Percentiles rank a stretch among this genome's conserved stretches.
Evolutionary conservation across 2,329 filamentous ascomycete species (phyloP).

Genomic region (Cucurbitaria berberidis): DNA sequence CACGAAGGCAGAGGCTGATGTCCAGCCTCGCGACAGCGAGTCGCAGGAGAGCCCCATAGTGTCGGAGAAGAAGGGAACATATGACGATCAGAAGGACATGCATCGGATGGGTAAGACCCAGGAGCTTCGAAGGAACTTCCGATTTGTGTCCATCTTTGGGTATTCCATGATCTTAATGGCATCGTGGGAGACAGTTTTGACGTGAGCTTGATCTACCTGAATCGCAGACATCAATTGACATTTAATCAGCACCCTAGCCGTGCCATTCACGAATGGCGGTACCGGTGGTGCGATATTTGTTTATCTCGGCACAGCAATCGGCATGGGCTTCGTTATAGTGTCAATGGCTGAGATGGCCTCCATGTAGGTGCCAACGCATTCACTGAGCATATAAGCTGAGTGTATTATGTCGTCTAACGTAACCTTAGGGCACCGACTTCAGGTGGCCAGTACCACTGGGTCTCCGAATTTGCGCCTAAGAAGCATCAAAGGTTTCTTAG

Average conservation of each 20-base stretch:
- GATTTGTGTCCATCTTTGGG: conserved; percentile 35
- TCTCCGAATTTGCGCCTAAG: conserved; percentile 34
- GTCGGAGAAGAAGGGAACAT: conserved; percentile 28
- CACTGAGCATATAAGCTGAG: not conserved
- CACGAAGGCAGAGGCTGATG: conserved; percentile 5
- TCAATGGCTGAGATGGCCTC: conserved; percentile 41
- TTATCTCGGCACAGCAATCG: conserved; percentile 29
- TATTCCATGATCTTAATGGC: conserved; percentile 37
- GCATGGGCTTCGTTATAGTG: conserved; percentile 29
- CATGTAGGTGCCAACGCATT: conserved; percentile 19
- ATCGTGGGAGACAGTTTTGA: conserved; percentile 33
- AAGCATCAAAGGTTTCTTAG: conserved; percentile 32
- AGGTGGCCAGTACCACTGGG: conserved; percentile 41
- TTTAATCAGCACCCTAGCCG: conserved; percentile 18
- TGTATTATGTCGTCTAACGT: conserved; percentile 5
- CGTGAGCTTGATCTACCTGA: conserved; percentile 9
- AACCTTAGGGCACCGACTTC: conserved; percentile 29
- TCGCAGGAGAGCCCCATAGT: conserved; percentile 12
- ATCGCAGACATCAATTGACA: not conserved
- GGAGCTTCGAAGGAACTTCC: conserved; percentile 34
- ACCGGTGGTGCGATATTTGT: conserved; percentile 33
- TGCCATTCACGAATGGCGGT: conserved; percentile 35
- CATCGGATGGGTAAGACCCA: conserved; percentile 37
- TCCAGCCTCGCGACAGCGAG: conserved; percentile 12
- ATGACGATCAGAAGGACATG: conserved; percentile 32